A percentile compares a stretch with the other conserved stretches of the same genome.
Evolutionary conservation across 768 basidiomycete species (phyloP).

Genomic region (Holtermannia corniformis): DNA sequence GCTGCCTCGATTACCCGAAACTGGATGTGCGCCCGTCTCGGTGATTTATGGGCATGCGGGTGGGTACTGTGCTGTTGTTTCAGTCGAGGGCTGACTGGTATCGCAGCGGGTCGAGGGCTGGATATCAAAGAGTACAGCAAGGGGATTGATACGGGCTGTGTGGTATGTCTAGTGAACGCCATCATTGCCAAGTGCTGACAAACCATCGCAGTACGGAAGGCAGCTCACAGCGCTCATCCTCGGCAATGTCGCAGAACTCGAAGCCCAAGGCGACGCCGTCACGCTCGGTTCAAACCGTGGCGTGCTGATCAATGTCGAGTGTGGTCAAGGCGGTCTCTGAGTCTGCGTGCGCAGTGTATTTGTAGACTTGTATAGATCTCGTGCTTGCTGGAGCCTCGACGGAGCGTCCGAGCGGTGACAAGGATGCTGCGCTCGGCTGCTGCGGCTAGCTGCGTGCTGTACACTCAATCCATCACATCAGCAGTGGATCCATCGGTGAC

Average conservation of each 20-base stretch:
- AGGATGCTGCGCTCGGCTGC: too few species aligned
- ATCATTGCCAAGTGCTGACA: background rate
- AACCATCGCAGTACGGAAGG: slow-evolving; percentile 51
- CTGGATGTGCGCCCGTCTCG: slow-evolving; percentile 42
- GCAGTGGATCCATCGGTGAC: too few species aligned
- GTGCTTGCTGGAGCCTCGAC: too few species aligned
- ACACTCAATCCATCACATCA: too few species aligned
- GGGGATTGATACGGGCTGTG: slow-evolving; percentile 81
- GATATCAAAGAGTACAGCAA: slow-evolving; percentile 74
- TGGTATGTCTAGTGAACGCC: slow-evolving; percentile 42
- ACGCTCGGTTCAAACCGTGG: slow-evolving; percentile 55
- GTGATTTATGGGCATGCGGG: slow-evolving; percentile 73
- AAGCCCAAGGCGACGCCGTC: slow-evolving; percentile 37
- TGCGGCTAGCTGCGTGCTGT: too few species aligned
- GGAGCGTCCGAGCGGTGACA: too few species aligned
- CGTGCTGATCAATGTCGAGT: slow-evolving; percentile 51
- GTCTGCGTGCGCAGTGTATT: too few species aligned
- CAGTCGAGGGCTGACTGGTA: background rate
- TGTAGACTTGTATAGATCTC: too few species aligned
- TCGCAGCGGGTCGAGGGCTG: slow-evolving; percentile 61
- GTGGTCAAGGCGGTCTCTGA: slow-evolving; percentile 38
- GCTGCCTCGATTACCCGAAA: background rate
- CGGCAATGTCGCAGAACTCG: slow-evolving; percentile 27
- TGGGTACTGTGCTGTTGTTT: slow-evolving; percentile 11
- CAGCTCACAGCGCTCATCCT: slow-evolving; percentile 62